Conservation (phyloP, 108 stramenopile genomes). For the Cylindrotheca fusiformis region DNA sequence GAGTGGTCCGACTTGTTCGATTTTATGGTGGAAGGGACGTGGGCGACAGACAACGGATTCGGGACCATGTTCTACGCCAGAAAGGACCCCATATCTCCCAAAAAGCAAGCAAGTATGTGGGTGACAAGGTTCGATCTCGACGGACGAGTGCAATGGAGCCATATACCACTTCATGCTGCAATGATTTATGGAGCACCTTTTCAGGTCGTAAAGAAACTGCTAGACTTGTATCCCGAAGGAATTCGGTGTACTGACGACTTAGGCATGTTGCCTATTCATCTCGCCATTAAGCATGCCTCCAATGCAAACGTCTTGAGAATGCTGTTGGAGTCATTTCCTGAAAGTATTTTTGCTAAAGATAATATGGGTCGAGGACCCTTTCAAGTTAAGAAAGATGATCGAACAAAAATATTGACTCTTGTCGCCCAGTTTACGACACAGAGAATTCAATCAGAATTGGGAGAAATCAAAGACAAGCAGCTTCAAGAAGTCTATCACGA, state of each 20-base stretch:
- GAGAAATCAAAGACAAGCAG: not conserved
- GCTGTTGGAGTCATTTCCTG: constrained; percentile 55
- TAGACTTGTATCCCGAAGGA: constrained; percentile 44
- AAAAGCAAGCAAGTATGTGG: constrained; percentile 70
- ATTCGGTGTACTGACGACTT: constrained; percentile 50
- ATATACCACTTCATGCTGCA: constrained; percentile 56
- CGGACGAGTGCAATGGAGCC: constrained; percentile 41
- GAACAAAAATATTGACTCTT: not conserved
- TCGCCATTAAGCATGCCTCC: constrained; percentile 41
- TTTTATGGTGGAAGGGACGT: constrained; percentile 37
- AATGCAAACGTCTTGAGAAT: constrained; percentile 43
- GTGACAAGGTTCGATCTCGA: constrained; percentile 55
- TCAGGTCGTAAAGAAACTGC: constrained; percentile 27
- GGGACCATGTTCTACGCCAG: not conserved
- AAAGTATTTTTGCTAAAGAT: constrained; percentile 54
- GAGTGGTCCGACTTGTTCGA: constrained; percentile 43
- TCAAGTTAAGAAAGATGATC: not conserved
- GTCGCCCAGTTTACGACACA: not conserved
- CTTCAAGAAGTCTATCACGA: not conserved
- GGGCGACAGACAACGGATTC: constrained; percentile 13
- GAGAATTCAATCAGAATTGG: not conserved
- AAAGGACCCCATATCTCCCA: constrained; percentile 18
- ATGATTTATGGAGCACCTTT: constrained; percentile 45
- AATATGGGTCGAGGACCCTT: constrained; percentile 29
- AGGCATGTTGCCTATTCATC: constrained; percentile 51